Evolutionary conservation across 805 yeast species (phyloP).

Genomic region (Yarrowia deformans): DNA sequence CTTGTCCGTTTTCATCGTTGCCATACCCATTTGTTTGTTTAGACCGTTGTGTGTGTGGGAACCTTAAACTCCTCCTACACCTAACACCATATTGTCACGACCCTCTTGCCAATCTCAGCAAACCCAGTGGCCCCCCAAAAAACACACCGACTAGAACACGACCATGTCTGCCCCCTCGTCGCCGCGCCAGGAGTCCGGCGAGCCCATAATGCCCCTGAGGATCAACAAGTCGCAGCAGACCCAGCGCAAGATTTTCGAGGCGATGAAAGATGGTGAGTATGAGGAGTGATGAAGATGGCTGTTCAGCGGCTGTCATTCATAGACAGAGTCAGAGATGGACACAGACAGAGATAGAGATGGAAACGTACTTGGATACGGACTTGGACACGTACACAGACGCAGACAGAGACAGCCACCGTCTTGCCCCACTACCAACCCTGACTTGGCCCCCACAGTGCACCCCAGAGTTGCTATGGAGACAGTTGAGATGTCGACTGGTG

Average conservation of each 20-base stretch:
- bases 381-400: no score
- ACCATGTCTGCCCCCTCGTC: constrained; percentile 37
- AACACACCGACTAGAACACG: background rate
- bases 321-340: no score
- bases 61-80: background rate
- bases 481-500: background rate
- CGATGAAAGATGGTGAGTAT: constrained; percentile 31
- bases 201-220: constrained; percentile 28
- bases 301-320: no score
- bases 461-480: no score
- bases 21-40: background rate
- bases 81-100: constrained; percentile 15
- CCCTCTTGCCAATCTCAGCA: background rate
- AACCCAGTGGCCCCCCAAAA: background rate
- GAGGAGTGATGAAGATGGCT: no score
- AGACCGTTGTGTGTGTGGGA: background rate
- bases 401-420: no score
- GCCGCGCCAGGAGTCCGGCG: constrained; percentile 23
- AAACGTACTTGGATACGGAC: no score
- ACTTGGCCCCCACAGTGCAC: no score
- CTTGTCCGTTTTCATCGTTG: background rate
- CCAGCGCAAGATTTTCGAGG: constrained; percentile 31
- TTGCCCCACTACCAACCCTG: no score
- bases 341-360: no score
- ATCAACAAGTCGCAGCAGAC: constrained; percentile 32